Base-by-base conservation (phyloP, 139 green algal species). In the Pseudopediastrum boryanum region DNA sequence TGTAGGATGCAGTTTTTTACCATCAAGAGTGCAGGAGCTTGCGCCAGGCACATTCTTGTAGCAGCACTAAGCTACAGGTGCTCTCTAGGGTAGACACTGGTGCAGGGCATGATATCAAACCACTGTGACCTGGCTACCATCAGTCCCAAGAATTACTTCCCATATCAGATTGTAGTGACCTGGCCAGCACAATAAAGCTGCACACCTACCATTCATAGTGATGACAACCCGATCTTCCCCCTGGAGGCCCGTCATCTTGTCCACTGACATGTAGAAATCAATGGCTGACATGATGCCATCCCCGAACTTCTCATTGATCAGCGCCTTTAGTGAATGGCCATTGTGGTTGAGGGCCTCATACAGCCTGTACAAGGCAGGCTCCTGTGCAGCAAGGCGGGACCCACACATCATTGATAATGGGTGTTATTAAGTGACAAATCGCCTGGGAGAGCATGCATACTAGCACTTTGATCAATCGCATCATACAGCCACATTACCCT, bases 161-260 rank as follows among this genome's bases (percentile, higher is more conserved):
- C 23, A 8, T 35, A 65, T 33, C 69, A 51, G 21, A 10, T n/a
- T 3, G 5, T 76, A 9, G 23, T 48, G 3, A 4, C n/a, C 46
- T 27, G 31, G 6, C 27, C 1, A 39, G 23, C 27, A 43, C 61
- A 69, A 43, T 12, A 69, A 19, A 13, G 23, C 27, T 13, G 6
- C n/a, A 39, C 61, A 36, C 31, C 70, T 87, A 59, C 88, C 88
- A 59, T 93, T 93, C 54, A 93, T 81, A 2, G 75, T 85, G 54
- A 93, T 86, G 36, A 86, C 81, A 7, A 92, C 63, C 2, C 89
- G 80, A 33, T 83, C 69, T 64, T 93, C 89, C 5, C 89, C 89
- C 31, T 67, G 19, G 29, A 82, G 87, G 39, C 89, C 89, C 46
- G 72, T 79, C 21, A 91, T 65, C 41, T 85, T 83, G 31, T 90